Percentiles rank a stretch among this genome's conserved stretches.
Evolutionary conservation across 1,284 basidiomycete species (phyloP).

Genomic region (Trichosporon inkin): DNA sequence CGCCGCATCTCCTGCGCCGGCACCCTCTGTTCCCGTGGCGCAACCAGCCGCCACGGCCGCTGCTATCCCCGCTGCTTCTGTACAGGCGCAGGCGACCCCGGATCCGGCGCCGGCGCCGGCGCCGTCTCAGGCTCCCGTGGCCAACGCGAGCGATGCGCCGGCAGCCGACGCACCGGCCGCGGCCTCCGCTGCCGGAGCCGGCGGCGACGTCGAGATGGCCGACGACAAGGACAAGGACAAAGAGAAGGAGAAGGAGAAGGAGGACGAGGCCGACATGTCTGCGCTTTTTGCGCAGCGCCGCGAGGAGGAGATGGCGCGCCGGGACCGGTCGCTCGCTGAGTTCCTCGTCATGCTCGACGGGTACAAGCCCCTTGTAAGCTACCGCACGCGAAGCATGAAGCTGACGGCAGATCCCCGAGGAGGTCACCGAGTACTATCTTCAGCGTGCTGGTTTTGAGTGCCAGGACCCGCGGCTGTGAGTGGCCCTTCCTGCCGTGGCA

Average conservation of each 20-base stretch:
- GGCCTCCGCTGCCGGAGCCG: not conserved
- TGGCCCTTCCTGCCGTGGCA: no score
- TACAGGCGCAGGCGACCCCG: not conserved
- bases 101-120: not conserved
- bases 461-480: slow-evolving; percentile 83
- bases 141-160: not conserved
- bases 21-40: not conserved
- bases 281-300: slow-evolving; percentile 44
- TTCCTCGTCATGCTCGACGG: slow-evolving; percentile 95
- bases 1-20: not conserved
- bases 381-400: not conserved
- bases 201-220: not conserved
- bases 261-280: slow-evolving; percentile 24
- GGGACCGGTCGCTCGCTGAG: slow-evolving; percentile 78
- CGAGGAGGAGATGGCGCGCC: slow-evolving; percentile 72
- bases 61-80: not conserved
- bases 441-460: slow-evolving; percentile 95
- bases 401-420: slow-evolving; percentile 78
- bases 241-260: slow-evolving; percentile 19
- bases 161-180: not conserved
- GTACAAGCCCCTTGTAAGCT: slow-evolving; percentile 83
- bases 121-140: not conserved
- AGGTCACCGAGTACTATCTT: slow-evolving; percentile 96
- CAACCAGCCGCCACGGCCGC: not conserved
- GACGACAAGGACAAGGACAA: slow-evolving; percentile 10